Evolutionary conservation across 306 rosid species (phyloP).

Genomic region (Potentilla sterilis): DNA sequence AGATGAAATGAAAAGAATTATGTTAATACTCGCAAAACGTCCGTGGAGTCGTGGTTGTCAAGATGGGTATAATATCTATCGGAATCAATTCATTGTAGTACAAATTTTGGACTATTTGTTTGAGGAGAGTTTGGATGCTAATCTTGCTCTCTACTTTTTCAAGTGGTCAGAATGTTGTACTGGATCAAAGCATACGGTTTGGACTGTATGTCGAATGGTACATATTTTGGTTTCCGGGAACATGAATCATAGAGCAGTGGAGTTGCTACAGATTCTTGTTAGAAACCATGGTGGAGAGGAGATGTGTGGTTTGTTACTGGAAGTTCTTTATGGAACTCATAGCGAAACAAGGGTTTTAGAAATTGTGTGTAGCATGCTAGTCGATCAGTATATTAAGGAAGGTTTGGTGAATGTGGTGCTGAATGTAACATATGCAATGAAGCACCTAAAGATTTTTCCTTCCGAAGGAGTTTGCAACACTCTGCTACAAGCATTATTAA

Average conservation of each 20-base stretch:
- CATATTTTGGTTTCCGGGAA: slow-evolving; percentile 41
- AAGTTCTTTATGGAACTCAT: slow-evolving; percentile 19
- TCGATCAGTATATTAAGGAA: slow-evolving; percentile 29
- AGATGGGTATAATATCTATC: slow-evolving; percentile 11
- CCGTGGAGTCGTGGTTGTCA: slow-evolving; percentile 30
- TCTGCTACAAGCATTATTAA: slow-evolving; percentile 23
- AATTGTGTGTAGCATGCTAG: slow-evolving; percentile 35
- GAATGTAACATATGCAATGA: slow-evolving; percentile 26
- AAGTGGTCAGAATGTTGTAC: slow-evolving; percentile 31
- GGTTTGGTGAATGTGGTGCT: slow-evolving; percentile 27
- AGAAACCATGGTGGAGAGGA: slow-evolving; percentile 18
- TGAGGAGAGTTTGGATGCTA: slow-evolving; percentile 36
- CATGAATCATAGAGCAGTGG: slow-evolving; percentile 40
- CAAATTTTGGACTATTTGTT: slow-evolving; percentile 31
- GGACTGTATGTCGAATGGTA: slow-evolving; percentile 31
- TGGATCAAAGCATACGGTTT: slow-evolving; percentile 26
- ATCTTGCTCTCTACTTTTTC: slow-evolving; percentile 26
- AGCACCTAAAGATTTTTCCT: slow-evolving; percentile 30
- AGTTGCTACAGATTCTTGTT: slow-evolving; percentile 25
- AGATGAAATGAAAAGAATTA: slow-evolving; percentile 21
- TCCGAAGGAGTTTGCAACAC: slow-evolving; percentile 26
- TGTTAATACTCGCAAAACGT: slow-evolving; percentile 23
- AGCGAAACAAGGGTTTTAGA: slow-evolving; percentile 26
- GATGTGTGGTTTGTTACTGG: slow-evolving; percentile 13
- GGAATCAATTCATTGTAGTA: slow-evolving; percentile 10